Evolutionary conservation across 495 filamentous ascomycete species (phyloP).

Genomic region (Aspergillus bertholletiae): DNA sequence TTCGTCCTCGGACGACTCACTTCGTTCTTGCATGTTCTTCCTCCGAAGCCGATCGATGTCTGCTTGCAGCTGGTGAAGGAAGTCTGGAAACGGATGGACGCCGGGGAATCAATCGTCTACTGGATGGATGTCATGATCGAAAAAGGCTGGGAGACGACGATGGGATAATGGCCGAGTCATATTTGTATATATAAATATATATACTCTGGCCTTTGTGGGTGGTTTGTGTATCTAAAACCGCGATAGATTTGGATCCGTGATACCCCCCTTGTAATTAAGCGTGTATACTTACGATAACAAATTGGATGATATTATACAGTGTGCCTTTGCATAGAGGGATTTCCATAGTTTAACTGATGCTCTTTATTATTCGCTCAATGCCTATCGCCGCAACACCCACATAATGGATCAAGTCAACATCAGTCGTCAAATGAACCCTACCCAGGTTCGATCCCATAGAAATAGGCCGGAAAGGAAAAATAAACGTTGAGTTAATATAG

Average conservation of each 20-base stretch:
- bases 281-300: not conserved
- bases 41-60: constrained; percentile 50
- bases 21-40: constrained; percentile 44
- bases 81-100: constrained; percentile 50
- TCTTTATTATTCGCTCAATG: not conserved
- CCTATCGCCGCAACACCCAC: not conserved
- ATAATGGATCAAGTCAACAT: not conserved
- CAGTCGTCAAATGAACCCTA: not conserved
- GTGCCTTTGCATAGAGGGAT: not conserved
- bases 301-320: not conserved
- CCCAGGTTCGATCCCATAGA: not conserved
- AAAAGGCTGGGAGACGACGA: constrained; percentile 55
- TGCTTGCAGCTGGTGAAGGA: constrained; percentile 47
- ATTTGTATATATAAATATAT: no score
- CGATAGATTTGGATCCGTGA: not conserved
- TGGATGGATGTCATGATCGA: constrained; percentile 60
- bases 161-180: constrained; percentile 46
- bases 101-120: constrained; percentile 33
- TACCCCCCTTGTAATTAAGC: not conserved
- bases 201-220: not conserved
- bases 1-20: constrained; percentile 47
- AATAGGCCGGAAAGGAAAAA: not conserved
- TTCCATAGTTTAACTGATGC: not conserved
- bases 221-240: not conserved
- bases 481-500: not conserved